Evolutionary conservation across 805 yeast genomes (phyloP), one percentile per base, ranked within the genome.

Genomic region (Kodamaea neixiangensis): DNA sequence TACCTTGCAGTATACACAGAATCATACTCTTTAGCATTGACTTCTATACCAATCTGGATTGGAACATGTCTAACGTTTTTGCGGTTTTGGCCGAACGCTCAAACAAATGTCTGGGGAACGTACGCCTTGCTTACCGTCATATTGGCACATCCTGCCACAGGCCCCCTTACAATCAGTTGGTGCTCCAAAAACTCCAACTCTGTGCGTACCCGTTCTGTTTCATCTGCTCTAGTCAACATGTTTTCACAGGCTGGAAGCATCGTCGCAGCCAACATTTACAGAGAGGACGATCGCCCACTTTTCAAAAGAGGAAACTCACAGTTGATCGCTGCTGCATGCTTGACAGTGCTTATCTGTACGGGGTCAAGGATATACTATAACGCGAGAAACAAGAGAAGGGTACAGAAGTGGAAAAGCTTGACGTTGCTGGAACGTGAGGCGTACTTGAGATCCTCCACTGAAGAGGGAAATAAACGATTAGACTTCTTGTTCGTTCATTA

Each of bases 151-250:
- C 80, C 83, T 0, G 73, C 75, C 39, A 67, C 77, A n/a, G 82
- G 81, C 66, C 80, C 87, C 1, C 65, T 84, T 45, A 68, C 78
- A 52, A 84, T 81, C 21, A 69, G 80, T 21, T 81, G 88, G 83
- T 77, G 82, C 50, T 83, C 90, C 0, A 64, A 79, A 22, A 85
- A 85, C 58, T 76, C 89, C 7, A 79, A 81, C 62, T 73, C 85
- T 1, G 86, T 86, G 21, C 67, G 85, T n/a, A 69, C 81, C 2
- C 71, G 92, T 57, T 80, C 90, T 0, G 82, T 86, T 3, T 76
- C 86, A 11, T 81, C 89, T 0, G 83, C 90, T 0, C 51, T 86
- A 44, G 84, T 80, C 60, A 86, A 85, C 58, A 83, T 85, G 74
- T 78, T 75, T 62, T 81, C 80, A 0, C 91, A 86, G 60, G 70